These are phyloP conservation scores for Hypoxylon lienhwacheense DNA, from an alignment of 495 filamentous ascomycete species.

Conservation along the genomic window DNA sequence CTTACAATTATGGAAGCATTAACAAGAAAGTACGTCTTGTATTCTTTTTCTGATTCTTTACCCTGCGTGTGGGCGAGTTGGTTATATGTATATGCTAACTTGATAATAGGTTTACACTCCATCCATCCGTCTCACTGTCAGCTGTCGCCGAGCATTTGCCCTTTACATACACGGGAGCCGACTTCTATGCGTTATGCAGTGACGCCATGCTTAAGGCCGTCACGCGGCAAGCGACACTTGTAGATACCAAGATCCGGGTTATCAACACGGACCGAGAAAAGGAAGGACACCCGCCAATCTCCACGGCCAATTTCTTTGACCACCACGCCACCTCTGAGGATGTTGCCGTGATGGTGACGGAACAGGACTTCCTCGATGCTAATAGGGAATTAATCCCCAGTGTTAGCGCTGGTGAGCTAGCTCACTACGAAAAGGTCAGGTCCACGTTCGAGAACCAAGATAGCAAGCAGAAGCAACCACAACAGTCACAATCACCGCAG, in stretches of 20 bases:
- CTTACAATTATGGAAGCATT: constrained; percentile 90
- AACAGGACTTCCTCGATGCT: constrained; percentile 81
- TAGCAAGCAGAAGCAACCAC: constrained; percentile 29
- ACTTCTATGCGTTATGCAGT: constrained; percentile 94
- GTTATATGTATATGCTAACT: constrained; percentile 13
- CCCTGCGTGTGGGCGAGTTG: background rate
- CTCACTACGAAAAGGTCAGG: constrained; percentile 86
- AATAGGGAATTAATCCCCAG: constrained; percentile 84
- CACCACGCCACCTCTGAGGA: constrained; percentile 83
- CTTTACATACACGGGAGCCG: constrained; percentile 95
- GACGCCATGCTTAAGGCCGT: constrained; percentile 99
- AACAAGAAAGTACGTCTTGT: constrained; percentile 74
- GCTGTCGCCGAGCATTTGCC: constrained; percentile 77
- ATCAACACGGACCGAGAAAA: constrained; percentile 54
- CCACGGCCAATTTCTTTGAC: constrained; percentile 92
- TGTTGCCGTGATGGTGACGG: constrained; percentile 79
- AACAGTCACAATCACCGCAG: background rate
- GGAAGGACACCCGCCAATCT: constrained; percentile 49
- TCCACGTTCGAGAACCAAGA: constrained; percentile 68
- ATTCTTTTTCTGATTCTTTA: background rate
- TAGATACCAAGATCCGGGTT: constrained; percentile 79
- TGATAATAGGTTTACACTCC: constrained; percentile 69
- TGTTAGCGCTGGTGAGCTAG: constrained; percentile 89
- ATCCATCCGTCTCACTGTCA: constrained; percentile 71
- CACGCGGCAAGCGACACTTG: constrained; percentile 80